Evolutionary conservation across 306 rosid species (phyloP), one percentile per base, ranked within the genome.

Genomic region (Corylus avellana): DNA sequence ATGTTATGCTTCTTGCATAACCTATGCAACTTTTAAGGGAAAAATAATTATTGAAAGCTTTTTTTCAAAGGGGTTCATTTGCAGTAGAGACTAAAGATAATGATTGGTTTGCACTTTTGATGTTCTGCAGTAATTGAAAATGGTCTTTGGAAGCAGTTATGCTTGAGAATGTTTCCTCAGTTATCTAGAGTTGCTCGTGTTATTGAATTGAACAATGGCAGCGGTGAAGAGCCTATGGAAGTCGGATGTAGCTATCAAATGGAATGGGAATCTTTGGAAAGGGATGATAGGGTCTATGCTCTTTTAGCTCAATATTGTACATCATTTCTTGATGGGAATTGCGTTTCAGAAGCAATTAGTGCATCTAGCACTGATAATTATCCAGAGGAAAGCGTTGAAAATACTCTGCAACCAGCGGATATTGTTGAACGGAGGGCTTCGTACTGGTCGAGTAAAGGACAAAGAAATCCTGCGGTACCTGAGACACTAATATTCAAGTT

Each of bases 341-440:
- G 97, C 90, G 85, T 90, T 83, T 62, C 22, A 18, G 70, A 57
- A 74, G 88, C 97, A 51, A 72, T 92, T 59, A 46, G 82, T 74
- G 99, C 99, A 54, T 95, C 99, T 68, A 95, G 99, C 91, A 95
- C 98, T 29, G 99, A 95, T 82, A 91, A 95, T 84, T 68, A 67
- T 56, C 99, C 97, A 13, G 81, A 63, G 62, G 99, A 95, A 86
- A 91, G 96, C 84, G 89, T 95, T 76, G 75, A 20, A 29, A 82
- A 95, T 86, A 93, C 99, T 48, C 89, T 95, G 73, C 87, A 83
- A 10, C 77, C 85, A 18, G 68, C 88, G 74, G 88, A 82, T 32
- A 1, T 2, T 8, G 4, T 86, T 71, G 57, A 1, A 32, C 79
- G 35, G 69, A 83, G 87, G 81, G 78, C 66, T 81, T 89, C 79